A percentile compares a stretch with the other conserved stretches of the same genome.
phyloP scores from a whole-genome alignment of 2,329 filamentous ascomycete species.

The Fusarium virguliforme region DNA sequence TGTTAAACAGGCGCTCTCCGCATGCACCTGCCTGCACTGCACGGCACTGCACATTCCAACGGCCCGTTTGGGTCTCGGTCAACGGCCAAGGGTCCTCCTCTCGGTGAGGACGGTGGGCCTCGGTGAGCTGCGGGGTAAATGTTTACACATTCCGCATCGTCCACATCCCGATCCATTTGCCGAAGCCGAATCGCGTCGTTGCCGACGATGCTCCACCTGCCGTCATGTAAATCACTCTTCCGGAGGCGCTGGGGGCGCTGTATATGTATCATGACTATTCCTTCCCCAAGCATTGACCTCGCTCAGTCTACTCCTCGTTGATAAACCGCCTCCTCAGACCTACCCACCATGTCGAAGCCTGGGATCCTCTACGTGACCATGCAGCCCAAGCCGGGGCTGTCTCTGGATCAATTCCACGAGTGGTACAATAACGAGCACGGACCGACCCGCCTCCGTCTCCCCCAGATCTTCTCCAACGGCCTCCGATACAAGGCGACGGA shows the following conservation, averaged over 20 bases:
- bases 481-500: constrained; percentile 84
- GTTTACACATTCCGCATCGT: constrained; percentile 45
- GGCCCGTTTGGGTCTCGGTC: constrained; percentile 16
- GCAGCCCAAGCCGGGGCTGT: constrained; percentile 79
- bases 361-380: constrained; percentile 91
- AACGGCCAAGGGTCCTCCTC: neutral
- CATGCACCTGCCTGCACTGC: constrained; percentile 4
- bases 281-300: constrained; percentile 3
- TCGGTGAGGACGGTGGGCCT: constrained; percentile 32
- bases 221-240: constrained; percentile 51
- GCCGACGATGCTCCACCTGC: constrained; percentile 43
- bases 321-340: neutral
- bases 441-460: constrained; percentile 82
- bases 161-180: constrained; percentile 52
- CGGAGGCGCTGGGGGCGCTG: constrained; percentile 33
- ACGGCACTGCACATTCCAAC: neutral
- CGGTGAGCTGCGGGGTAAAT: constrained; percentile 52
- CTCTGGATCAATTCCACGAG: constrained; percentile 83
- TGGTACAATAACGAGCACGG: constrained; percentile 97
- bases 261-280: constrained; percentile 15
- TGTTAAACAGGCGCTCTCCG: neutral
- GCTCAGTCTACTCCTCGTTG: neutral
- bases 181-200: constrained; percentile 48
- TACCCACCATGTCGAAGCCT: constrained; percentile 60
- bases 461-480: constrained; percentile 81